Evolutionary conservation across 2,329 filamentous ascomycete genomes (phyloP).

Genomic region (Thelonectria discophora): DNA sequence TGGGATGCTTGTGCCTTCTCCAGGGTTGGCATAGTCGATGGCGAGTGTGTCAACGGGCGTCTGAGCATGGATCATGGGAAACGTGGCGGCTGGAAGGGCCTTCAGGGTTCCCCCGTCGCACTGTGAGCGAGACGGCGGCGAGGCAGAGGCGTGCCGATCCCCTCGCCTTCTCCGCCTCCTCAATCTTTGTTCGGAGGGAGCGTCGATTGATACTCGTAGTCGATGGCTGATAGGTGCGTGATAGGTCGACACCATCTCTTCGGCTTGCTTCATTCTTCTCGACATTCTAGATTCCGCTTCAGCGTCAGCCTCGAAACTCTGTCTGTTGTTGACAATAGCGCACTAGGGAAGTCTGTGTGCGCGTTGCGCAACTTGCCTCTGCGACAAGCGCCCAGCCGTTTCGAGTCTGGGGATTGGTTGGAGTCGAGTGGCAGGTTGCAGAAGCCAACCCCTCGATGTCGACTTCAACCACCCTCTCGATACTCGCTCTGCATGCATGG

Average conservation of each 20-base stretch:
- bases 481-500: not conserved
- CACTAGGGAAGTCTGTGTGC: not conserved
- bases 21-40: constrained; percentile 20
- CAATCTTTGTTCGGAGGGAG: not conserved
- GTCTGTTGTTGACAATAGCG: constrained; percentile 11
- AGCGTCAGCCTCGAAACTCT: constrained; percentile 5
- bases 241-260: not conserved
- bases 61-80: constrained; percentile 38
- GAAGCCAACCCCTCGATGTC: constrained; percentile 17
- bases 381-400: not conserved
- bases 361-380: not conserved
- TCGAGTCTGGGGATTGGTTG: not conserved
- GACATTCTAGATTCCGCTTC: not conserved
- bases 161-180: constrained; percentile 7
- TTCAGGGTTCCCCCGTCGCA: constrained; percentile 21
- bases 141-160: constrained; percentile 10
- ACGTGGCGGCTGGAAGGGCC: constrained; percentile 39
- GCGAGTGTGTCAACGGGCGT: constrained; percentile 33
- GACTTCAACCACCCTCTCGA: constrained; percentile 1
- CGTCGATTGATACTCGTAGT: constrained; percentile 11
- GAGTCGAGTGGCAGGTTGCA: constrained; percentile 9
- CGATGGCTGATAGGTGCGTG: not conserved
- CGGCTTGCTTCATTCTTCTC: not conserved
- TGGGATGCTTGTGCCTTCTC: constrained; percentile 19
- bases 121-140: constrained; percentile 25